A percentile compares a stretch with the other conserved stretches of the same genome.
Conservation (phyloP, 306 rosid species). For the Glycine latifolia region DNA sequence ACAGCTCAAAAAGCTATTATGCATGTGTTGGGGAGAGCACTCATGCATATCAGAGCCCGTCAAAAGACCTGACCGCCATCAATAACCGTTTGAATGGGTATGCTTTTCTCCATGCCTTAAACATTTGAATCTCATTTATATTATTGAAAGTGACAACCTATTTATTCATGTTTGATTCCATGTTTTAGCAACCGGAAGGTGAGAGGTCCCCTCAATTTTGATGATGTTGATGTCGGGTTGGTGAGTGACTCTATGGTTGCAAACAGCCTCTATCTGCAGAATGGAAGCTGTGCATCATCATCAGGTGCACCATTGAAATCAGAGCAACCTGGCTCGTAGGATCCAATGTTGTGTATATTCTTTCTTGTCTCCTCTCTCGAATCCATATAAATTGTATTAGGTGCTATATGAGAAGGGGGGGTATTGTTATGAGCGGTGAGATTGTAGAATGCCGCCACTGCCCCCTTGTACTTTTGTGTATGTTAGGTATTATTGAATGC, state of each 20-base stretch:
- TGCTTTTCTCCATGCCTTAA: constrained; percentile 37
- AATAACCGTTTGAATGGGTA: constrained; percentile 93
- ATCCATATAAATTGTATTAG: no score
- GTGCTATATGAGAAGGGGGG: no score
- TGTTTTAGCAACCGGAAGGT: constrained; percentile 72
- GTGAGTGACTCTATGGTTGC: constrained; percentile 97
- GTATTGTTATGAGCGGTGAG: no score
- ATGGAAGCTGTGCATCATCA: constrained; percentile 59
- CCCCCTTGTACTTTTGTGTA: no score
- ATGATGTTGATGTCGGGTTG: constrained; percentile 82
- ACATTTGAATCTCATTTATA: neutral
- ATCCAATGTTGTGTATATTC: constrained; percentile 59
- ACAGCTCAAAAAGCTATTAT: constrained; percentile 92
- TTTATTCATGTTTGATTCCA: neutral
- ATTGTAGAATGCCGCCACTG: no score
- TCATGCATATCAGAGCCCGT: constrained; percentile 99
- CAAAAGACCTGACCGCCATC: constrained; percentile 94
- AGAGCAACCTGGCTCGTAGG: constrained; percentile 79
- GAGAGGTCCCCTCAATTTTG: constrained; percentile 82
- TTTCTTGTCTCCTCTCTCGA: constrained; percentile 30
- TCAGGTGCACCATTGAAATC: constrained; percentile 66
- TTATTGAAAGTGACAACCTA: constrained; percentile 33
- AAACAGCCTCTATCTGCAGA: constrained; percentile 88
- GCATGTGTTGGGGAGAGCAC: constrained; percentile 99
- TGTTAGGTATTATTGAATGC: no score